phyloP scores from a whole-genome alignment of 2,329 filamentous ascomycete species.

The Penicillium sp. region DNA sequence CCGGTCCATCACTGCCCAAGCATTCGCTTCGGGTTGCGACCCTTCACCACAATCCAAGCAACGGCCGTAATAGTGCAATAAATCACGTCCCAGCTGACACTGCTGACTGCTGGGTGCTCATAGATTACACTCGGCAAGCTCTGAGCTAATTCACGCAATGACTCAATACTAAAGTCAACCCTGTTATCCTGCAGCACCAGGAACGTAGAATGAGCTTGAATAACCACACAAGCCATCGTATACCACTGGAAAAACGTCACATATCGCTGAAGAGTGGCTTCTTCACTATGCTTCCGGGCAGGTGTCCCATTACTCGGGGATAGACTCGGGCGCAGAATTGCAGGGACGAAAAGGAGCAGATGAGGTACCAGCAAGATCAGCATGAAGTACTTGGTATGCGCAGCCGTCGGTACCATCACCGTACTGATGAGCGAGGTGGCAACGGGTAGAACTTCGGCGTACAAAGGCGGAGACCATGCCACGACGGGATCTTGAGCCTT shows the following conservation, averaged over 20 bases:
- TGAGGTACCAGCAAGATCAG: slow-evolving; percentile 24
- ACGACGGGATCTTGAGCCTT: not conserved
- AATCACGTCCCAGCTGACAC: slow-evolving; percentile 61
- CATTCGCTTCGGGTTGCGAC: slow-evolving; percentile 5
- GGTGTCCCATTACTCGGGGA: not conserved
- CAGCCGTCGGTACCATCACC: slow-evolving; percentile 19
- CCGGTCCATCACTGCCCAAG: slow-evolving; percentile 7
- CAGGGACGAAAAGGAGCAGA: slow-evolving; percentile 27
- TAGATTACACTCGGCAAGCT: slow-evolving; percentile 54
- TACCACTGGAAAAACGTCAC: slow-evolving; percentile 21
- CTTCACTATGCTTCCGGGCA: not conserved
- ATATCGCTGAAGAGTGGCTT: slow-evolving; percentile 10
- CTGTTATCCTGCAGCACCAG: slow-evolving; percentile 19
- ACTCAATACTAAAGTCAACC: not conserved
- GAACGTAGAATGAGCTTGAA: slow-evolving; percentile 22
- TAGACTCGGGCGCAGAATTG: slow-evolving; percentile 7
- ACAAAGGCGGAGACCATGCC: slow-evolving; percentile 11
- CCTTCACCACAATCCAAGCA: slow-evolving; percentile 13
- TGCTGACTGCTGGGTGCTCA: slow-evolving; percentile 61
- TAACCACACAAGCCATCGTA: slow-evolving; percentile 36
- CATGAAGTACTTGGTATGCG: slow-evolving; percentile 26
- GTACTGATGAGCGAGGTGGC: slow-evolving; percentile 21
- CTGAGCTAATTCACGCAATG: slow-evolving; percentile 14
- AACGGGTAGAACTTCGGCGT: slow-evolving; percentile 13
- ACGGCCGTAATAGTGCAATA: slow-evolving; percentile 44